phyloP scores from a whole-genome alignment of 2,329 filamentous ascomycete species.

The Ophiocordyceps sinensis region DNA sequence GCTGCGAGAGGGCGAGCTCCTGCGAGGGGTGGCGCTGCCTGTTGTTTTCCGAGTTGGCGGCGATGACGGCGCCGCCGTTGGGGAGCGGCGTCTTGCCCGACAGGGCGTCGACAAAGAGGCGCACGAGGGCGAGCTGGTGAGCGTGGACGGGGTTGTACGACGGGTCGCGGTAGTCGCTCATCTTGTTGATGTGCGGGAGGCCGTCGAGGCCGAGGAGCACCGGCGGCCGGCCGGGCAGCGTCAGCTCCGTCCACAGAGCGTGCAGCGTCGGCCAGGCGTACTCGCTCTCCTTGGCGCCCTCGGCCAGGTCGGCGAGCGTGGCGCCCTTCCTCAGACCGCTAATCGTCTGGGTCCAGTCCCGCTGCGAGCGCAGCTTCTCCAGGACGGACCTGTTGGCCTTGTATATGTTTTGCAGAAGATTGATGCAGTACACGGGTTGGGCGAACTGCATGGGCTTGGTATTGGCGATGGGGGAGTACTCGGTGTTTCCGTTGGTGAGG shows the following conservation, averaged over 20 bases:
- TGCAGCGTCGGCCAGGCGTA: constrained; percentile 68
- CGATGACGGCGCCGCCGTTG: constrained; percentile 71
- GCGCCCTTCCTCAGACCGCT: constrained; percentile 34
- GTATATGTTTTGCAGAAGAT: constrained; percentile 57
- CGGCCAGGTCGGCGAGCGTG: constrained; percentile 54
- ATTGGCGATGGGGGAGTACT: constrained; percentile 58
- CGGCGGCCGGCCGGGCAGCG: constrained; percentile 32
- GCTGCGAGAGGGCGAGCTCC: constrained; percentile 49
- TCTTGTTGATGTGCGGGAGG: constrained; percentile 65
- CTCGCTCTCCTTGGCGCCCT: constrained; percentile 60
- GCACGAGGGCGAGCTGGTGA: constrained; percentile 66
- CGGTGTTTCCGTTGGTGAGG: constrained; percentile 63
- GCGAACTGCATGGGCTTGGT: constrained; percentile 48
- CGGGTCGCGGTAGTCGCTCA: constrained; percentile 60
- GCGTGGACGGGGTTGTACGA: constrained; percentile 66
- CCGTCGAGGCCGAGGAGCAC: constrained; percentile 69
- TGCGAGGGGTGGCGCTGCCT: constrained; percentile 48
- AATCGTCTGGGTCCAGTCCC: constrained; percentile 27
- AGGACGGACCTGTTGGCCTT: constrained; percentile 60
- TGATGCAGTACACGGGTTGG: constrained; percentile 65
- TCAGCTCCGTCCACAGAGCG: constrained; percentile 69
- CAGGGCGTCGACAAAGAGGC: constrained; percentile 61
- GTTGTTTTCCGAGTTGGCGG: constrained; percentile 61
- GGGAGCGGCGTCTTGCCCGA: constrained; percentile 39
- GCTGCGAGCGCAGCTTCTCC: constrained; percentile 27